A percentile compares a stretch with the other conserved stretches of the same genome.
Evolutionary conservation across 2,329 filamentous ascomycete species (phyloP).

Genomic region (Alternaria viburni): DNA sequence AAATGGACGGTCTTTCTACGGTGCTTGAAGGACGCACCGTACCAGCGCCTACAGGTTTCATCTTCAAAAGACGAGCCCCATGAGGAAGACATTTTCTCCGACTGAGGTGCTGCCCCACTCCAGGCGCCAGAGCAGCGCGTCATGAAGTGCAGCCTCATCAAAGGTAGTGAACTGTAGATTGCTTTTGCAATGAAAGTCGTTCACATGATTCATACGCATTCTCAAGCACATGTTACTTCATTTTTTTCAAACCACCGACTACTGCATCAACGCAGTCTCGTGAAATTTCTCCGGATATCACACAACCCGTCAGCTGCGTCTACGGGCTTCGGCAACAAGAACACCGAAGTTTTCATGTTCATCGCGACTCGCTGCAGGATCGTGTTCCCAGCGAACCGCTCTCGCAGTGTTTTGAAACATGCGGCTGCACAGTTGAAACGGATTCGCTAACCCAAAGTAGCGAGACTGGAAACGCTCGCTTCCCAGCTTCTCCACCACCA

Average conservation of each 20-base stretch:
- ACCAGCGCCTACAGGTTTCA: slow-evolving; percentile 10
- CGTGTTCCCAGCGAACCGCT: slow-evolving; percentile 19
- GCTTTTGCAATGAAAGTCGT: neutral
- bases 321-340: neutral
- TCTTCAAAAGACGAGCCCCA: neutral
- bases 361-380: slow-evolving; percentile 16
- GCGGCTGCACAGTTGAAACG: slow-evolving; percentile 19
- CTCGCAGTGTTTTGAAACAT: slow-evolving; percentile 30
- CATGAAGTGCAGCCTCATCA: slow-evolving; percentile 11
- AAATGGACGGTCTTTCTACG: neutral
- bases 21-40: neutral
- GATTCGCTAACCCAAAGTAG: slow-evolving; percentile 22
- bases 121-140: slow-evolving; percentile 12
- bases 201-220: neutral
- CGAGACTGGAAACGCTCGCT: slow-evolving; percentile 30
- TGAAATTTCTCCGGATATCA: neutral
- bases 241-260: neutral
- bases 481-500: slow-evolving; percentile 23
- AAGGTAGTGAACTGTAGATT: neutral
- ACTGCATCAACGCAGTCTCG: neutral
- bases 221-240: neutral
- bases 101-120: slow-evolving; percentile 1
- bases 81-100: neutral
- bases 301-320: neutral
- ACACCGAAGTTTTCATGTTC: neutral